Percentiles rank a stretch among this genome's conserved stretches.
phyloP scores from a whole-genome alignment of 495 filamentous ascomycete species.

The Neurospora sp. region DNA sequence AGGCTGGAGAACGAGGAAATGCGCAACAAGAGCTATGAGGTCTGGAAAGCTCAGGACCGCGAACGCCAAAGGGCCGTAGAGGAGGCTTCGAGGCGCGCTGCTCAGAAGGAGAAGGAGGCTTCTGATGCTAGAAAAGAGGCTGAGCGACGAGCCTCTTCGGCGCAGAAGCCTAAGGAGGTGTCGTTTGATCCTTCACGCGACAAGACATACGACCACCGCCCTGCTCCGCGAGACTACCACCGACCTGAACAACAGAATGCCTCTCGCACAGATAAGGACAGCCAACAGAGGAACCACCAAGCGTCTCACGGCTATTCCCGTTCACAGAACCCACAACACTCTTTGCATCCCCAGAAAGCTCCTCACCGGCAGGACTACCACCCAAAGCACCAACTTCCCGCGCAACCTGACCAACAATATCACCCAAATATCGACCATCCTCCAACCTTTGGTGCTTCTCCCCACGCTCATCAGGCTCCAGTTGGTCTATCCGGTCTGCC shows the following conservation, averaged over 20 bases:
- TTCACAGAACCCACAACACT: neutral
- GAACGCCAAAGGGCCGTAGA: neutral
- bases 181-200: neutral
- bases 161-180: neutral
- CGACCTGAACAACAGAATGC: neutral
- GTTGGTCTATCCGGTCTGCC: neutral
- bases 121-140: neutral
- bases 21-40: neutral
- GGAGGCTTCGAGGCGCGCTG: neutral
- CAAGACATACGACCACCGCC: neutral
- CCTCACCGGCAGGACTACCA: neutral
- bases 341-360: neutral
- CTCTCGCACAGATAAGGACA: neutral
- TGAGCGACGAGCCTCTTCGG: neutral
- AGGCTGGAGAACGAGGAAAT: neutral
- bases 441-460: too few relatives aligned
- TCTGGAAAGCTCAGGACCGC: neutral
- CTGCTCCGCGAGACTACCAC: neutral
- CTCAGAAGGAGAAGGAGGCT: neutral
- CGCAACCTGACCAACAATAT: too few relatives aligned
- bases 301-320: neutral
- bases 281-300: fast-evolving
- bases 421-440: too few relatives aligned
- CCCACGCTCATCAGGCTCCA: too few relatives aligned
- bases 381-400: neutral